Conservation (phyloP, 176 grass and related monocot species). For the Themeda triandra region DNA sequence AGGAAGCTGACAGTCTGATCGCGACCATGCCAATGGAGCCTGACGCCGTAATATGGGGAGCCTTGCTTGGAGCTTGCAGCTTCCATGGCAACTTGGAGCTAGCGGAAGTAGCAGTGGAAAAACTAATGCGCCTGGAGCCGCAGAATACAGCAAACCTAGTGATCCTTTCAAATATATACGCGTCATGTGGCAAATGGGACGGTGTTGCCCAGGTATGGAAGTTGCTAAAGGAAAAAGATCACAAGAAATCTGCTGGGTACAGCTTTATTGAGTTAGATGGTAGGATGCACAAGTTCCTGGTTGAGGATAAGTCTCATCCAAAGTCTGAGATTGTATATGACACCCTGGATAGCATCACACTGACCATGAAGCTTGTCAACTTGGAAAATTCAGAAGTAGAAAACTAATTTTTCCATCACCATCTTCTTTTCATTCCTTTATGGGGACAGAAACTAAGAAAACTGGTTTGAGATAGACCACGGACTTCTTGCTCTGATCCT, state of each 20-base stretch:
- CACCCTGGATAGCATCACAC: conserved; percentile 46
- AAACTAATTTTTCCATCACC: conserved; percentile 12
- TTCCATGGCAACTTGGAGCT: conserved; percentile 59
- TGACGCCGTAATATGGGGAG: conserved; percentile 67
- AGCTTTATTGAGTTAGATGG: conserved; percentile 66
- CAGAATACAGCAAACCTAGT: conserved; percentile 59
- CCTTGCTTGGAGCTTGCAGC: conserved; percentile 69
- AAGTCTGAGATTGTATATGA: conserved; percentile 52
- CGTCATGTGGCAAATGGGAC: conserved; percentile 52
- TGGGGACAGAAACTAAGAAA: background rate
- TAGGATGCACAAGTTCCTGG: conserved; percentile 63
- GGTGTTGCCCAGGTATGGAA: conserved; percentile 63
- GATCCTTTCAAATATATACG: conserved; percentile 72
- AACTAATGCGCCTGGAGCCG: conserved; percentile 48
- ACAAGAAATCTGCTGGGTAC: conserved; percentile 75
- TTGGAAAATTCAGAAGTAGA: conserved; percentile 25
- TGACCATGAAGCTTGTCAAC: conserved; percentile 41
- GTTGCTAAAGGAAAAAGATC: conserved; percentile 56
- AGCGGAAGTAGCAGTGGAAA: conserved; percentile 44
- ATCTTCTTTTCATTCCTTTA: background rate
- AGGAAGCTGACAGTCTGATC: conserved; percentile 61
- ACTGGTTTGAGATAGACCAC: background rate
- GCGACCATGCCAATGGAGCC: conserved; percentile 64
- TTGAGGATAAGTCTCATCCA: conserved; percentile 59
- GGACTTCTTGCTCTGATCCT: background rate